Base-by-base conservation (phyloP, 1,139 yeast genomes). In the Diutina rugosa region DNA sequence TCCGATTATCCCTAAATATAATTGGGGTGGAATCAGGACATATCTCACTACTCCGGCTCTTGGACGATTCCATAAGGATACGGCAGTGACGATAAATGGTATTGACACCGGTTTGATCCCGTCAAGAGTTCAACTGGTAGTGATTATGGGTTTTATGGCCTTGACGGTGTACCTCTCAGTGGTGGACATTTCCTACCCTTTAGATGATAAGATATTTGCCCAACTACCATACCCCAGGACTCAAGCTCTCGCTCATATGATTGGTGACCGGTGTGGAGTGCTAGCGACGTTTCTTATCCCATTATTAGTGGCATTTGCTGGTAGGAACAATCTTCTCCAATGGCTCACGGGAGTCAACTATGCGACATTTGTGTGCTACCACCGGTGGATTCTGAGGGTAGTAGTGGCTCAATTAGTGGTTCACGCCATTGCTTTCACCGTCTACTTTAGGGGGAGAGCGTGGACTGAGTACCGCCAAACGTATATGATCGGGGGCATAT, bases 291-390 rank as follows among this genome's bases (percentile, higher is more conserved):
- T 66, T 32, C 60, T 65, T 38, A 64, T 70, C 58, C 78, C 79
- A 6, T 62, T 74, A 56, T 60, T 71, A 21, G 66, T 73, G 47
- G 61, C 74, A 35, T 74, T 74, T 63, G 78, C 76, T 12, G 79
- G 79, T 2, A 64, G 79, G 56, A 74, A 74, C 61, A 74, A 74
- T 61, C 69, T 74, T 57, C 65, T 74, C 58, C 75, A 69, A 58
- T 74, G 76, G 75, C 45, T 71, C n/a, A 71, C 77, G 1, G 68
- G 74, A n/a, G 69, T 74, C 72, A 65, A 69, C 56, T 74, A 64
- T 60, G 65, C 73, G 41, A 69, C 74, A 14, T 74, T 69, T 62
- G 63, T 73, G 53, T 59, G 69, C 9, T 73, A 64, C 58, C 79
- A 75, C 58, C 67, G 74, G 57, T 74, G 77, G 74, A 63, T 71